Evolutionary conservation across 495 filamentous ascomycete genomes (phyloP).

Genomic region (Wilcoxina mikolae): DNA sequence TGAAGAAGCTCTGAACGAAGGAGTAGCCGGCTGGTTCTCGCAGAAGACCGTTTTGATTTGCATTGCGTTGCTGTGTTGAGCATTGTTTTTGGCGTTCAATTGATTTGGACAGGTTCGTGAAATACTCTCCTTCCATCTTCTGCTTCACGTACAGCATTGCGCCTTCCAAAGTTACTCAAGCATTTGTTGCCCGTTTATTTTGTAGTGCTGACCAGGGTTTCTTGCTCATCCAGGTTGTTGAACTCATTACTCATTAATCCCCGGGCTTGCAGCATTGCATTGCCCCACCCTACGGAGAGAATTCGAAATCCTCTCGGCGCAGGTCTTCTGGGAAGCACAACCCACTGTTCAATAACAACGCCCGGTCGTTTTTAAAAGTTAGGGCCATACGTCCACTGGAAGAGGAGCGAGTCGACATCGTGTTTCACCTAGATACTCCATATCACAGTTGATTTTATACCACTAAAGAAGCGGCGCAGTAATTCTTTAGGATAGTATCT

Average conservation of each 20-base stretch:
- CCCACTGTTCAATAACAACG: too few relatives aligned
- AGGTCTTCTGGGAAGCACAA: too few relatives aligned
- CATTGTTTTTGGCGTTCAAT: slow-evolving; percentile 7
- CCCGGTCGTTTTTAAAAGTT: too few relatives aligned
- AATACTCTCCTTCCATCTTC: neutral
- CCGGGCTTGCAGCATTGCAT: neutral
- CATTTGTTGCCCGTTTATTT: neutral
- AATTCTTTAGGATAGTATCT: neutral
- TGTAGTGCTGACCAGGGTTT: neutral
- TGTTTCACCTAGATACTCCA: neutral
- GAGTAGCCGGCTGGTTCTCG: neutral
- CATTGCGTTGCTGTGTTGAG: neutral
- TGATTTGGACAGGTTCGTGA: slow-evolving; percentile 7
- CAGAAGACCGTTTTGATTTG: neutral
- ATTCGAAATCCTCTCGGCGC: neutral
- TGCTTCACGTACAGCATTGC: neutral
- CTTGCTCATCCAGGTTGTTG: neutral
- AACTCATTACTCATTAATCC: neutral
- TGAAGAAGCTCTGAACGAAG: neutral
- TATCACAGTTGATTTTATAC: neutral
- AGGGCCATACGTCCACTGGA: too few relatives aligned
- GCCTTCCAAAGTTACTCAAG: neutral
- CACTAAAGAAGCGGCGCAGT: neutral
- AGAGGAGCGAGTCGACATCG: neutral
- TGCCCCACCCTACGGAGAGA: neutral